Percentiles rank a stretch among this genome's conserved stretches.
phyloP scores from a whole-genome alignment of 352 stramenopile genomes.

The Phytophthora citricola region DNA sequence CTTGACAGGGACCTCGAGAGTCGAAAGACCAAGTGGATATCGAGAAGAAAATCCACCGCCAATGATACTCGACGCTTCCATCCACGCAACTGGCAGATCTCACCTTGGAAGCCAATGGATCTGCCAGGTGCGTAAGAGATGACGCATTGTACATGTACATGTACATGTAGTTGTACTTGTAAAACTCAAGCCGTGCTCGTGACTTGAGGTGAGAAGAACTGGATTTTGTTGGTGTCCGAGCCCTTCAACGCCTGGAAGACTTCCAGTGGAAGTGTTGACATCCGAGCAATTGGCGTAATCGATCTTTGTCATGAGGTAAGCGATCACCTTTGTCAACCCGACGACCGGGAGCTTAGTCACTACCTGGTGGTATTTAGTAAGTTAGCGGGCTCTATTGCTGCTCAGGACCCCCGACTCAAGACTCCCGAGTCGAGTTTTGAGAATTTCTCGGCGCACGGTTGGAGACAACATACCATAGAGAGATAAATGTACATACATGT shows the following conservation, averaged over 20 bases:
- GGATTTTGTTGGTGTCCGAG: slow-evolving; percentile 11
- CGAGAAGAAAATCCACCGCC: slow-evolving; percentile 31
- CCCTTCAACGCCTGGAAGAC: too few species aligned
- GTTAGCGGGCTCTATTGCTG: too few species aligned
- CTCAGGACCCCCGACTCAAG: too few species aligned
- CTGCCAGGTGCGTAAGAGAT: background rate
- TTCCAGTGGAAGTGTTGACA: background rate
- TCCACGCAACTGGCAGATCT: slow-evolving; percentile 1
- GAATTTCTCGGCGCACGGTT: too few species aligned
- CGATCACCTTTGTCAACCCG: slow-evolving; percentile 7
- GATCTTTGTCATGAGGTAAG: background rate
- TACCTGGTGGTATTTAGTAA: too few species aligned
- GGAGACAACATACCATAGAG: too few species aligned
- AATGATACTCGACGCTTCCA: too few species aligned
- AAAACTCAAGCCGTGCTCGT: too few species aligned
- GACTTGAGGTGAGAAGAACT: background rate
- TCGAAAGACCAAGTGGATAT: slow-evolving; percentile 16
- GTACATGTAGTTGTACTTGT: too few species aligned
- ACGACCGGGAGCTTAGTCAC: background rate
- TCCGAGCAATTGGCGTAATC: slow-evolving; percentile 6
- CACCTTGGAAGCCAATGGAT: background rate
- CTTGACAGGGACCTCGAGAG: background rate
- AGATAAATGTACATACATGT: too few species aligned
- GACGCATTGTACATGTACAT: background rate
- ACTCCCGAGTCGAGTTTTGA: too few species aligned